These are phyloP conservation scores for Ogataea ramenticola DNA, from an alignment of 805 yeast species.

Conservation along the genomic window DNA sequence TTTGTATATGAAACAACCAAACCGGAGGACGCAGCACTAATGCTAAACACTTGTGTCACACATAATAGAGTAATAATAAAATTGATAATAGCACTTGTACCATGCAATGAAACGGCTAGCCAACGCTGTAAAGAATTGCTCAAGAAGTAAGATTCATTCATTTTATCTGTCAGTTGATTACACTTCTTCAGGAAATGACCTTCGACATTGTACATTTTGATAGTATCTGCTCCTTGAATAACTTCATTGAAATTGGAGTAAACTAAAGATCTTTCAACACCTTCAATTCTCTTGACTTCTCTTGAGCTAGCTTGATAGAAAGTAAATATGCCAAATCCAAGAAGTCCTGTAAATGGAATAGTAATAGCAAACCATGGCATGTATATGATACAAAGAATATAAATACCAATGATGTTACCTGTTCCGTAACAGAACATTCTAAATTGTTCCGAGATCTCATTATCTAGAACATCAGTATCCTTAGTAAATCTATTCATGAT, in stretches of 20 bases:
- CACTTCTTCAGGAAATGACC: conserved; percentile 27
- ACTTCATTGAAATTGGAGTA: conserved; percentile 43
- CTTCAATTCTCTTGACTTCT: conserved; percentile 42
- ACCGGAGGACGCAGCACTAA: conserved; percentile 40
- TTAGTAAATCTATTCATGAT: conserved; percentile 80
- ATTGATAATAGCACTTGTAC: conserved; percentile 34
- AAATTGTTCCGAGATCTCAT: conserved; percentile 67
- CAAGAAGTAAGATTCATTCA: conserved; percentile 39
- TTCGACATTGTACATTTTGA: conserved; percentile 32
- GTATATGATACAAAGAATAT: conserved; percentile 37
- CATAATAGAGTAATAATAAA: conserved; percentile 37
- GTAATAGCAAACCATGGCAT: conserved; percentile 51
- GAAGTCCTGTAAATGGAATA: conserved; percentile 41
- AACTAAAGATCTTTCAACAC: conserved; percentile 39
- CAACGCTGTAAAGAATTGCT: conserved; percentile 41
- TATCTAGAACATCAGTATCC: conserved; percentile 79
- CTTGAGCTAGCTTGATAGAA: conserved; percentile 41
- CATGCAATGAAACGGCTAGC: conserved; percentile 38
- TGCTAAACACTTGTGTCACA: conserved; percentile 35
- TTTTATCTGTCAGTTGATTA: conserved; percentile 29
- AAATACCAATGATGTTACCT: conserved; percentile 26
- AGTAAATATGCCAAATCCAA: conserved; percentile 31
- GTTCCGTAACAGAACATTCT: conserved; percentile 51
- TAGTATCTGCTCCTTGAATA: conserved; percentile 40
- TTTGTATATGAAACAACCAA: conserved; percentile 38